Evolutionary conservation across 2,329 filamentous ascomycete species (phyloP), one percentile per base, ranked within the genome.

Genomic region (Dactylella cylindrospora): DNA sequence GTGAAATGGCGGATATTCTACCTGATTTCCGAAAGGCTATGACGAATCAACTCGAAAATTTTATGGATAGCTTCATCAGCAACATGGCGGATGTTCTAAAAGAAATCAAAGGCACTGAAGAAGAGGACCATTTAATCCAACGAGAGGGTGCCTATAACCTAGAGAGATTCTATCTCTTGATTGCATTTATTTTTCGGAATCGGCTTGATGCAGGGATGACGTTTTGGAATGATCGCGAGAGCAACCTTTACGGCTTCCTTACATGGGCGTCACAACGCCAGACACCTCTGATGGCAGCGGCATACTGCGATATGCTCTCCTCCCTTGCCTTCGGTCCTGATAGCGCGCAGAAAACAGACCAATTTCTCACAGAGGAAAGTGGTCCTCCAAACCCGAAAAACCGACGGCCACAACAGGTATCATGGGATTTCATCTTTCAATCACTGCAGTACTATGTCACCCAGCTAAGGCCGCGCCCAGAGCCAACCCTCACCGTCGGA

Each of bases 181-280:
- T 97, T 61, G 86, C 93, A 3, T 95, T 93, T 70, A 82, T 90
- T 3, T 98, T 91, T 70, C 88, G 97, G 69, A 83, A 85, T 23
- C 85, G 90, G 28, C 82, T 86, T 12, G 88, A 95, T 45, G 86
- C 89, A 20, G 88, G 90, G 7, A 83, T 88, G 69, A 86, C 84
- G 38, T 97, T 97, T 68, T 98, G 93, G 93, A 81, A 81, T 25
- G 90, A 96, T 70, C 84, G 86, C 1, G 93, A 98, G 69, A 90
- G 90, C 70, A 95, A 96, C 67, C 77, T 98, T 25, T 88, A 90
- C 65, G 93, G 93, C 0, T 98, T 98, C 71, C 79, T 98, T 71
- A 88, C 95, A 66, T 98, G 93, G 93, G 88, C 90, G n/a, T 95
- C 93, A 2, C 85, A 89, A 67, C 81, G 93, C 68, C 90, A 95